Conservation (phyloP, 2,329 filamentous ascomycete species). For the Clathrospora elynae region DNA sequence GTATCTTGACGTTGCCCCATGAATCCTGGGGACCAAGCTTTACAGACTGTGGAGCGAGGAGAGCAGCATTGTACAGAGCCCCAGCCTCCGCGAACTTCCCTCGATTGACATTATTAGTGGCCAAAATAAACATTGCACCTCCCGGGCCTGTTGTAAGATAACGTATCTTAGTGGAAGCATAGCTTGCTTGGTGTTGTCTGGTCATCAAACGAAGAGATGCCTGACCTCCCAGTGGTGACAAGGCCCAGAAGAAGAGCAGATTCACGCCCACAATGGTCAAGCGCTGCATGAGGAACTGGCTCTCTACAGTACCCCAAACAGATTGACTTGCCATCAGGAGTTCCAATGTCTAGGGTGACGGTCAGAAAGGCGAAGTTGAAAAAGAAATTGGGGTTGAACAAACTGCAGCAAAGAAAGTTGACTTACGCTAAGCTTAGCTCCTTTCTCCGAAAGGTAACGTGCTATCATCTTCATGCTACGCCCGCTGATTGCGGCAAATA, state of each 20-base stretch:
- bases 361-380: conserved; percentile 4
- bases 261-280: conserved; percentile 41
- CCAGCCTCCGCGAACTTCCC: conserved; percentile 26
- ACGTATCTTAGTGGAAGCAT: conserved; percentile 18
- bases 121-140: conserved; percentile 17
- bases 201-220: conserved; percentile 42
- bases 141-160: conserved; percentile 41
- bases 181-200: conserved; percentile 7
- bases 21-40: conserved; percentile 35
- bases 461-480: conserved; percentile 47
- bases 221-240: conserved; percentile 48
- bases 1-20: conserved; percentile 48
- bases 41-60: conserved; percentile 26
- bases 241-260: conserved; percentile 42
- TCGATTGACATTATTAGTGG: conserved; percentile 20
- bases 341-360: conserved; percentile 35
- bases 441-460: conserved; percentile 41
- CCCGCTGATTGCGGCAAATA: conserved; percentile 45
- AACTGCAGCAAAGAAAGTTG: too few species aligned
- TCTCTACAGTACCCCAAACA: conserved; percentile 46
- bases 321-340: conserved; percentile 46
- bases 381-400: neutral
- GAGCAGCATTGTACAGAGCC: conserved; percentile 34
- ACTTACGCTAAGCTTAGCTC: conserved; percentile 39
- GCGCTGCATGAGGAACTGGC: conserved; percentile 38